These are phyloP conservation scores for Hebeloma cylindrosporum DNA, from an alignment of 768 basidiomycete species.

Conservation along the genomic window DNA sequence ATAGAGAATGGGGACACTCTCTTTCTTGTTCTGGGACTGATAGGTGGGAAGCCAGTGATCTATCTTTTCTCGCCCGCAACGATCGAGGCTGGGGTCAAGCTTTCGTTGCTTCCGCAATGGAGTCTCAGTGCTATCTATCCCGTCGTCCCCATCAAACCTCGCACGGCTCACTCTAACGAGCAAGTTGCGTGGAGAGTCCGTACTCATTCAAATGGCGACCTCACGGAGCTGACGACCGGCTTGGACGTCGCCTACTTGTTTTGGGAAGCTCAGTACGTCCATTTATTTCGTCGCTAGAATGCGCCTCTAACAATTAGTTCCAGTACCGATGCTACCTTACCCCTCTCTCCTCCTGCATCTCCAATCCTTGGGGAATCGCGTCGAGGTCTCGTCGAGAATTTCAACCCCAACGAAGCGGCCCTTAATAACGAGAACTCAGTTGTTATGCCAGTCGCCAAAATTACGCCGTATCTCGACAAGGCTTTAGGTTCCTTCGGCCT, in stretches of 20 bases:
- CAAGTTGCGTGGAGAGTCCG: conserved; percentile 35
- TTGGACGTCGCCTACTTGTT: conserved; percentile 36
- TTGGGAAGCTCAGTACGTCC: conserved; percentile 22
- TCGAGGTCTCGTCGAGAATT: background rate
- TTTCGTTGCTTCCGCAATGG: conserved; percentile 35
- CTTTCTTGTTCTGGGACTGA: background rate
- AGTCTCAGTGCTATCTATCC: conserved; percentile 36
- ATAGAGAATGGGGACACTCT: background rate
- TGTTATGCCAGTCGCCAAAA: conserved; percentile 24
- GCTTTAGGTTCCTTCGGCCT: conserved; percentile 34
- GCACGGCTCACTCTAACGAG: conserved; percentile 13
- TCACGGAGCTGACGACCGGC: conserved; percentile 28
- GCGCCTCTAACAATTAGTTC: too few species aligned
- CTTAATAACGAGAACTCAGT: conserved; percentile 28
- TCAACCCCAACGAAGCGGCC: conserved; percentile 11
- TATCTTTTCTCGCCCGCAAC: conserved; percentile 34
- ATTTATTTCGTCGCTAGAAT: too few species aligned
- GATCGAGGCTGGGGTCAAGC: conserved; percentile 25
- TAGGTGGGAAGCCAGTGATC: conserved; percentile 34
- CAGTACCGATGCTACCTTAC: too few species aligned
- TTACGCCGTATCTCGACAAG: conserved; percentile 38
- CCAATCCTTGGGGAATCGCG: background rate
- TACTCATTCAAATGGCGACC: conserved; percentile 26
- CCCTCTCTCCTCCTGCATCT: background rate
- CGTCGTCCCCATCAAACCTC: conserved; percentile 24